These are phyloP conservation scores for Zygotorulaspora mrakii DNA, from an alignment of 1,139 yeast species.

Conservation along the genomic window DNA sequence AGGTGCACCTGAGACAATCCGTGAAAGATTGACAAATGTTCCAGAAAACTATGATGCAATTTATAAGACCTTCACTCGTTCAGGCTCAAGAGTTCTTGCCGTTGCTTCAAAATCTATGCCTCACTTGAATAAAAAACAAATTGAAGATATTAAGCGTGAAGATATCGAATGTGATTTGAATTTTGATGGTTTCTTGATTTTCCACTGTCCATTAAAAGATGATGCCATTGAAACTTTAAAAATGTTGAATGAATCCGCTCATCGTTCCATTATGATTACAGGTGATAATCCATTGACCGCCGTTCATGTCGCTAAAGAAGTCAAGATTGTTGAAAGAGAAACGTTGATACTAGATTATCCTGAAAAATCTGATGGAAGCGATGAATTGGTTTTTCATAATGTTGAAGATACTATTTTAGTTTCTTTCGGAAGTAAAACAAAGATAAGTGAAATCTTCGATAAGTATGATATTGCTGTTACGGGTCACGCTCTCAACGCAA, in stretches of 20 bases:
- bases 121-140: conserved; percentile 47
- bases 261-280: conserved; percentile 94
- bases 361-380: conserved; percentile 54
- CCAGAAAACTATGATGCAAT: conserved; percentile 82
- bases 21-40: conserved; percentile 64
- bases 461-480: conserved; percentile 86
- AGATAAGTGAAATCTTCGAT: conserved; percentile 50
- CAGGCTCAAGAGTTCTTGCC: conserved; percentile 95
- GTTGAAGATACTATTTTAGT: conserved; percentile 71
- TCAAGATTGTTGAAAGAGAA: conserved; percentile 76
- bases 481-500: conserved; percentile 78
- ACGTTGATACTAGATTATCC: conserved; percentile 85
- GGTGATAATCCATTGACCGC: conserved; percentile 99
- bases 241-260: conserved; percentile 93
- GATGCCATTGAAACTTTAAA: conserved; percentile 89
- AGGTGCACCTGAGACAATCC: conserved; percentile 99
- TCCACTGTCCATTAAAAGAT: conserved; percentile 92
- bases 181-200: conserved; percentile 92
- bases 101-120: conserved; percentile 78
- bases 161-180: conserved; percentile 67
- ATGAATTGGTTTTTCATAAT: conserved; percentile 77
- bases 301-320: conserved; percentile 94
- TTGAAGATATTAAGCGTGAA: conserved; percentile 62
- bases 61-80: conserved; percentile 85
- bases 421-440: conserved; percentile 58